Conservation (phyloP, 495 filamentous ascomycete genomes). For the Aspergillus nanangensis region DNA sequence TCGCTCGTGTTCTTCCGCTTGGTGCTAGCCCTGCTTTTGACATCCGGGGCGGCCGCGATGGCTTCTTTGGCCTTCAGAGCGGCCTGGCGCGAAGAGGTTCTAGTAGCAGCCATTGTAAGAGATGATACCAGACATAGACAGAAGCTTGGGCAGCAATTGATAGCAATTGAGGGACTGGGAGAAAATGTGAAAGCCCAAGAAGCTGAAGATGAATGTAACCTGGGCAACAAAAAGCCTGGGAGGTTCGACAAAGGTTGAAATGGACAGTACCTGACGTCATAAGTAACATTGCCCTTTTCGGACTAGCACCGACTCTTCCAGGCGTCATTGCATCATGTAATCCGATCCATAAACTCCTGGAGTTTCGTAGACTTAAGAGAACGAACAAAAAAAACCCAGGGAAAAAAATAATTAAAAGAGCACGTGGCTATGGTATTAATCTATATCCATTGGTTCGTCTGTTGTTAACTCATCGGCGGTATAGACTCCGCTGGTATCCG, state of each 20-base stretch:
- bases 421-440: no score
- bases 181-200: no score
- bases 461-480: slow-evolving; percentile 7
- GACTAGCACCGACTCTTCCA: neutral
- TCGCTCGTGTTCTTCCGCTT: slow-evolving; percentile 33
- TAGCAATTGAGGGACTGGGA: neutral
- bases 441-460: slow-evolving; percentile 20
- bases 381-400: no score
- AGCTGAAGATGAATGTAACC: no score
- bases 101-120: slow-evolving; percentile 24
- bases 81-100: slow-evolving; percentile 40
- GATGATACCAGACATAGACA: slow-evolving; percentile 14
- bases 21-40: slow-evolving; percentile 18
- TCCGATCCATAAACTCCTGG: neutral
- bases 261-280: neutral
- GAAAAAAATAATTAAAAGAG: no score
- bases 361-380: neutral
- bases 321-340: slow-evolving; percentile 6
- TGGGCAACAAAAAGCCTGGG: no score
- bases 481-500: slow-evolving; percentile 9
- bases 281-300: neutral
- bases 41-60: slow-evolving; percentile 25
- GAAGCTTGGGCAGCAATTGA: slow-evolving; percentile 7
- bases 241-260: neutral
- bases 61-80: slow-evolving; percentile 44